These are phyloP conservation scores for Eutrema salsugineum DNA, from an alignment of 441 rosid genomes.

Conservation along the genomic window DNA sequence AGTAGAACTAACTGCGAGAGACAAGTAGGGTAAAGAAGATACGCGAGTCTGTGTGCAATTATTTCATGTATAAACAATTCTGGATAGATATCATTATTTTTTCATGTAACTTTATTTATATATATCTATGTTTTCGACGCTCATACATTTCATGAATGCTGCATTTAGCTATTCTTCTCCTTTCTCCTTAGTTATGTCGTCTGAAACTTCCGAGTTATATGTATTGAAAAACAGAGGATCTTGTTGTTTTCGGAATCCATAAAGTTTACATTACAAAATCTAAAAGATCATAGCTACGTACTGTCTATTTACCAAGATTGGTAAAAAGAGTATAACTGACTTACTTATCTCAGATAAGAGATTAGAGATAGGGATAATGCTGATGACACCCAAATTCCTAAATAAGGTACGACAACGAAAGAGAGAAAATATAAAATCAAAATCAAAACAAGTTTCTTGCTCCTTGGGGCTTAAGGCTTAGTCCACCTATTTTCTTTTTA, in stretches of 20 bases:
- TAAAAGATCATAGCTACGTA: too few relatives aligned
- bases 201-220: not conserved
- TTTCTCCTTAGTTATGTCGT: not conserved
- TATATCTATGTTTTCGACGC: not conserved
- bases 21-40: slow-evolving; percentile 13
- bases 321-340: too few relatives aligned
- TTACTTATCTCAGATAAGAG: too few relatives aligned
- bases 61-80: slow-evolving; percentile 23
- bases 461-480: too few relatives aligned
- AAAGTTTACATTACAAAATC: not conserved
- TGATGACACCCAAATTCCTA: too few relatives aligned
- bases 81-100: slow-evolving; percentile 9
- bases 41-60: slow-evolving; percentile 26
- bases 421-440: too few relatives aligned
- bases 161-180: not conserved
- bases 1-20: slow-evolving; percentile 28
- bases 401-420: too few relatives aligned
- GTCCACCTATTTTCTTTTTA: too few relatives aligned
- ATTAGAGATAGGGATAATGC: too few relatives aligned
- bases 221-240: not conserved
- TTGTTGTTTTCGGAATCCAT: not conserved
- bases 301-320: too few relatives aligned
- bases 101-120: slow-evolving; percentile 18
- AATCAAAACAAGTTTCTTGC: too few relatives aligned
- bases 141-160: not conserved